Evolutionary conservation across 306 rosid genomes (phyloP), one percentile per base, ranked within the genome.

Genomic region (Cicer chorassanicum): DNA sequence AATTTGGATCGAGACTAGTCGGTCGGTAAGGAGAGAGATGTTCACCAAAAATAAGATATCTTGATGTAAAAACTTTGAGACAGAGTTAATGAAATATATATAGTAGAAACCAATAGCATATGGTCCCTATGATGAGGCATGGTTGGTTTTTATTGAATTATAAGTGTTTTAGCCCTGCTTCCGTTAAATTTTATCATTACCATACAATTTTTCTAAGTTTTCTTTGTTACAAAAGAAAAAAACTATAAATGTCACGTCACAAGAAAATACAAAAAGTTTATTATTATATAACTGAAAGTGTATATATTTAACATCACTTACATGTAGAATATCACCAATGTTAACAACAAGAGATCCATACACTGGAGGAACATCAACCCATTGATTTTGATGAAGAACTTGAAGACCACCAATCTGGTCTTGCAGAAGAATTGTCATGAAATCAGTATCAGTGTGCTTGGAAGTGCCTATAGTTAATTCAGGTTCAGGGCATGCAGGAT

Each of bases 361-460:
- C 3, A 68, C 19, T 0, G 84, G 81, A 34, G 38, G 60, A 38
- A 79, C 70, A 60, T 83, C 24, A 7, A 51, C 57, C 57, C 57
- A 51, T 15, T 15, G 57, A 51, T 51, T 51, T 24, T 15, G 57
- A 51, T 51, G 57, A 51, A 51, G 24, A 51, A 83, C 74, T 83
- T 88, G 85, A 62, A 88, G 88, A 0, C 88, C 92, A 10, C 89
- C 92, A 0, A 77, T 72, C 43, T 73, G 82, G 18, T 88, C 85
- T 79, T 85, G 86, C 2, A 85, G 72, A 34, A 85, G 86, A 39
- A 83, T 44, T 2, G 89, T 83, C 40, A 88, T 12, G 74, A 83
- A 83, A 66, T 21, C 21, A 39, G 5, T 8, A 61, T 81, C 89
- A 6, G 81, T 12, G 65, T 85, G 92, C 57, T 65, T 70, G 3